Conservation (phyloP, 2,329 filamentous ascomycete genomes). For the Neophaeococcomyces mojaviensis region DNA sequence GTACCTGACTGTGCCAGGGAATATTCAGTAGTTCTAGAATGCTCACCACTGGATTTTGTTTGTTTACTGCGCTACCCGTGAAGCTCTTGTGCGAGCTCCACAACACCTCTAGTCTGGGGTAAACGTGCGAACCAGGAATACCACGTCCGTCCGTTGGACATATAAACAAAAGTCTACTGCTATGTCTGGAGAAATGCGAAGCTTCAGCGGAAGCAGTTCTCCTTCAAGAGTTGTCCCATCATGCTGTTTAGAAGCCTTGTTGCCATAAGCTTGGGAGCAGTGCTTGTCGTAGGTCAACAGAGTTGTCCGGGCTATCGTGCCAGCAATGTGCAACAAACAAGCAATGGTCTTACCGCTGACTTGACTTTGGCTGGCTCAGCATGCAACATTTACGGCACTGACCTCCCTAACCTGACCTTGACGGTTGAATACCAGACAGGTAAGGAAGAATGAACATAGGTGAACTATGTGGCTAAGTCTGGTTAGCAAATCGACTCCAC, state of each 20-base stretch:
- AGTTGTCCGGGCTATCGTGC: conserved; percentile 34
- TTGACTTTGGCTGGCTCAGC: conserved; percentile 60
- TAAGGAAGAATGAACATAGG: conserved; percentile 25
- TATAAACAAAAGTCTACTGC: no score
- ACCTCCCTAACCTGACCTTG: conserved; percentile 50
- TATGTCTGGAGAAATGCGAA: no score
- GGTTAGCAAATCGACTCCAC: conserved; percentile 58
- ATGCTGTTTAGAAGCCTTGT: background rate
- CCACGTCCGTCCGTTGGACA: no score
- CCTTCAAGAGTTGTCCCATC: background rate
- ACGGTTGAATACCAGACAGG: conserved; percentile 56
- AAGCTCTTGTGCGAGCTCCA: no score
- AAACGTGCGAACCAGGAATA: no score
- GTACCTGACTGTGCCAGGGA: no score
- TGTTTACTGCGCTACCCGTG: background rate
- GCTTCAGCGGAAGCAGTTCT: background rate
- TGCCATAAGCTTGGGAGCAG: background rate
- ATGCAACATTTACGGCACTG: conserved; percentile 54
- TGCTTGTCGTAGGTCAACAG: background rate
- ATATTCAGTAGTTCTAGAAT: no score
- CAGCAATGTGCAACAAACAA: conserved; percentile 28
- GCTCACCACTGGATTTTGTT: no score
- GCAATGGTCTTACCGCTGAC: conserved; percentile 56
- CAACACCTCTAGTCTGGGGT: no score
- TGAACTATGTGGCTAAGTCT: background rate